phyloP scores from a whole-genome alignment of 345 rosid genomes.

The Isatis tinctoria region DNA sequence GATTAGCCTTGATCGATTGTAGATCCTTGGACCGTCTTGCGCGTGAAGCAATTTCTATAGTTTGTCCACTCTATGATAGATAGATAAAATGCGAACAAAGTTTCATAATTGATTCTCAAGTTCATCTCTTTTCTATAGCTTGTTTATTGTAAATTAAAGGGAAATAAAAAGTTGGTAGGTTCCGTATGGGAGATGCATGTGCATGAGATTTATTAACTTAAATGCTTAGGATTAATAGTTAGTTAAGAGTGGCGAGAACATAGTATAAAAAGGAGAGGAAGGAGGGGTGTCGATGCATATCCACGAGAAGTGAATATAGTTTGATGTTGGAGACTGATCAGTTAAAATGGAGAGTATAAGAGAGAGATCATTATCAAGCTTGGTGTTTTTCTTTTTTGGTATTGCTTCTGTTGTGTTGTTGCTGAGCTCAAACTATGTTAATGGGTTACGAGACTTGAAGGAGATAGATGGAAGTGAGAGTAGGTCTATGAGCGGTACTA shows the following conservation, averaged over 20 bases:
- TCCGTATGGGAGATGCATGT: constrained; percentile 18
- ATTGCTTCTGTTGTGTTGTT: constrained; percentile 11
- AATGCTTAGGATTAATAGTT: background rate
- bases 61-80: constrained; percentile 15
- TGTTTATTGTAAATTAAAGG: background rate
- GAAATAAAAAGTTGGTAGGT: constrained; percentile 22
- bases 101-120: background rate
- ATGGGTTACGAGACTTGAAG: constrained; percentile 34
- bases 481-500: background rate
- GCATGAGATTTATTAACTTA: constrained; percentile 15
- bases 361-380: constrained; percentile 17
- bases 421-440: constrained; percentile 31
- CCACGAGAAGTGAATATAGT: constrained; percentile 11
- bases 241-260: background rate
- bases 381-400: constrained; percentile 12
- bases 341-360: constrained; percentile 5
- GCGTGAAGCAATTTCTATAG: constrained; percentile 18
- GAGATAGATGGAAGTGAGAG: constrained; percentile 22
- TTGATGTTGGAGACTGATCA: constrained; percentile 8
- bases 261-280: constrained; percentile 18
- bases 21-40: constrained; percentile 16
- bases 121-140: background rate
- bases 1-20: background rate
- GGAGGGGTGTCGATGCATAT: constrained; percentile 12
- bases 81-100: constrained; percentile 10